Conservation (phyloP, 176 grass and related monocot genomes). For the Stipa capillata region DNA sequence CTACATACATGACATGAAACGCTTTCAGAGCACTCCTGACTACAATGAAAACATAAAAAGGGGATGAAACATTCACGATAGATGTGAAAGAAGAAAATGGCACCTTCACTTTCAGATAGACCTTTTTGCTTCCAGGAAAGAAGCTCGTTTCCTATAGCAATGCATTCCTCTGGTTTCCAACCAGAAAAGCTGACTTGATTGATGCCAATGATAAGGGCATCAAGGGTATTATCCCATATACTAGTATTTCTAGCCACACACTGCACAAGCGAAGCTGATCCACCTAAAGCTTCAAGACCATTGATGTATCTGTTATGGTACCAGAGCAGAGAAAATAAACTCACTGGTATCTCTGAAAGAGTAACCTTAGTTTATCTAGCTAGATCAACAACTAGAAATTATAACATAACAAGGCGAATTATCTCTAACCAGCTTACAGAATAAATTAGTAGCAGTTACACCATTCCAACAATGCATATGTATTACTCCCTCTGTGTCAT, state of each 20-base stretch:
- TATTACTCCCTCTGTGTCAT: too few relatives aligned
- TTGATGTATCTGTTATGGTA: slow-evolving; percentile 54
- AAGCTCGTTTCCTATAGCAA: slow-evolving; percentile 78
- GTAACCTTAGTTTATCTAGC: neutral
- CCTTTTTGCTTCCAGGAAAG: slow-evolving; percentile 74
- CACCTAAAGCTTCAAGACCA: slow-evolving; percentile 72
- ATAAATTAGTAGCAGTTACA: too few relatives aligned
- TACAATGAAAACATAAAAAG: neutral
- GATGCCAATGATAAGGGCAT: slow-evolving; percentile 71
- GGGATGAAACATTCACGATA: neutral
- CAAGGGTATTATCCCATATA: slow-evolving; percentile 60
- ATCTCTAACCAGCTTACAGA: too few relatives aligned
- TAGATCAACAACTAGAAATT: neutral
- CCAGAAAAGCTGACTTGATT: slow-evolving; percentile 76
- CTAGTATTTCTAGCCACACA: slow-evolving; percentile 45
- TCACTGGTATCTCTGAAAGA: neutral
- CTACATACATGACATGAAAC: slow-evolving; percentile 38
- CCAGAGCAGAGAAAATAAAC: slow-evolving; percentile 1
- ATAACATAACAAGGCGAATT: too few relatives aligned
- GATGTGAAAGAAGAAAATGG: slow-evolving; percentile 5
- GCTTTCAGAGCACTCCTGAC: slow-evolving; percentile 2
- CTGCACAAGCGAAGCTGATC: slow-evolving; percentile 56
- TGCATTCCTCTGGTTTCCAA: slow-evolving; percentile 78
- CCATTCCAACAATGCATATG: too few relatives aligned
- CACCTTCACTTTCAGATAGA: slow-evolving; percentile 82